Percentiles rank a stretch among this genome's conserved stretches.
Evolutionary conservation across 2,329 filamentous ascomycete species (phyloP).

Genomic region (Chaetomium sp.): DNA sequence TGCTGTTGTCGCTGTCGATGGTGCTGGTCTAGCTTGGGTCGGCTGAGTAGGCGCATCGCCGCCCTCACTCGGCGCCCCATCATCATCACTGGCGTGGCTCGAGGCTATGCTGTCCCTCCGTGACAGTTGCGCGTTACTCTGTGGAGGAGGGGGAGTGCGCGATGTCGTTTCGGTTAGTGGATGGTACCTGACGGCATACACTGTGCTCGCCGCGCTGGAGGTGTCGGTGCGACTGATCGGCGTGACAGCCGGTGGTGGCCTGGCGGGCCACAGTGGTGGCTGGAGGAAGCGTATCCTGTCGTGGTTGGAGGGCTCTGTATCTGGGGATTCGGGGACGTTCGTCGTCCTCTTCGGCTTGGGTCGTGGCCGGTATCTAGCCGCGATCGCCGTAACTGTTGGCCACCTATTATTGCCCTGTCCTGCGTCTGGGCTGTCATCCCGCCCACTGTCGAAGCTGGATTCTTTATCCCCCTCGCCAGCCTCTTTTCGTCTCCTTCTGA

Average conservation of each 20-base stretch:
- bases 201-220: slow-evolving; percentile 64
- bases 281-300: slow-evolving; percentile 45
- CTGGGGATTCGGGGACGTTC: slow-evolving; percentile 21
- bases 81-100: slow-evolving; percentile 27
- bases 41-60: slow-evolving; percentile 18
- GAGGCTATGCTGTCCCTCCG: slow-evolving; percentile 42
- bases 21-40: slow-evolving; percentile 14
- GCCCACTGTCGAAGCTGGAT: slow-evolving; percentile 23
- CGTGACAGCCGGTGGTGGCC: slow-evolving; percentile 58
- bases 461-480: slow-evolving; percentile 38
- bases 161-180: slow-evolving; percentile 56
- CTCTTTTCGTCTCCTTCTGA: slow-evolving; percentile 42
- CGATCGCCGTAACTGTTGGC: slow-evolving; percentile 47
- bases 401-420: slow-evolving; percentile 42
- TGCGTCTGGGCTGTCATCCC: slow-evolving; percentile 30
- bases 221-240: slow-evolving; percentile 65
- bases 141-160: slow-evolving; percentile 44
- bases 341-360: slow-evolving; percentile 31
- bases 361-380: slow-evolving; percentile 43
- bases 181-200: slow-evolving; percentile 63
- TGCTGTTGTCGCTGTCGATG: slow-evolving; percentile 9
- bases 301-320: slow-evolving; percentile 33
- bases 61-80: slow-evolving; percentile 19
- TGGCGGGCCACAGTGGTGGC: slow-evolving; percentile 57
- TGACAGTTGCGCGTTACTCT: slow-evolving; percentile 36